Evolutionary conservation across 2,329 filamentous ascomycete genomes (phyloP), one percentile per base, ranked within the genome.

Genomic region (Hansfordia pulvinata): DNA sequence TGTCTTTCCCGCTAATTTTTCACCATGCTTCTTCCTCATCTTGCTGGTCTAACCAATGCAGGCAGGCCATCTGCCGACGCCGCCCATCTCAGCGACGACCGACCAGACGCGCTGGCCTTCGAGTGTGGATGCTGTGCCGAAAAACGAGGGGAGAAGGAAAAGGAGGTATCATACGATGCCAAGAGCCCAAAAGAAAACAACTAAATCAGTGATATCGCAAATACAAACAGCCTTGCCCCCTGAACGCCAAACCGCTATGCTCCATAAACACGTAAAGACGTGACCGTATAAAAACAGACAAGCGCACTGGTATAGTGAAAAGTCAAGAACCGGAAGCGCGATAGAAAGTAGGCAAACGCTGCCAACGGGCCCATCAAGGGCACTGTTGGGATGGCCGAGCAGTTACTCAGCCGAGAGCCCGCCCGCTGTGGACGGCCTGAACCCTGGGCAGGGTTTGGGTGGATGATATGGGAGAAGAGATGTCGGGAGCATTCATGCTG

Each of bases 401-500:
- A 22, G 25, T 25, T 25, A 29, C 31, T 57, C 44, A 69, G 19
- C 61, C 62, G 31, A 69, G 45, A 3, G 60, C 60, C 25, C 64
- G 60, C 20, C 64, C 64, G 37, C 59, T 68, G 35, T 65, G 61
- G 19, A 72, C 62, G 17, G 62, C 54, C 38, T 63, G 62, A 20
- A 62, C 42, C 21, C 42, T 53, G 16, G 50, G 47, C 44, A 7
- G 53, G 36, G 28, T 44, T 49, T 3, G 53, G 36, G 28, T 50
- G 52, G 9, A 61, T 43, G 2, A 53, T 45, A 12, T n/a, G 14
- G 14, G 10, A 24, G 56, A 49, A 14, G 45, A 31, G 17, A 47
- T 31, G 26, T 38, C 45, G 28, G 58, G 60, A 18, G 53, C 52
- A 11, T 49, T 41, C n/a, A 49, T 41, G 15, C 47, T 42, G 26